Conservation (phyloP, 495 filamentous ascomycete genomes). For the Podospora pseudoanserina region DNA sequence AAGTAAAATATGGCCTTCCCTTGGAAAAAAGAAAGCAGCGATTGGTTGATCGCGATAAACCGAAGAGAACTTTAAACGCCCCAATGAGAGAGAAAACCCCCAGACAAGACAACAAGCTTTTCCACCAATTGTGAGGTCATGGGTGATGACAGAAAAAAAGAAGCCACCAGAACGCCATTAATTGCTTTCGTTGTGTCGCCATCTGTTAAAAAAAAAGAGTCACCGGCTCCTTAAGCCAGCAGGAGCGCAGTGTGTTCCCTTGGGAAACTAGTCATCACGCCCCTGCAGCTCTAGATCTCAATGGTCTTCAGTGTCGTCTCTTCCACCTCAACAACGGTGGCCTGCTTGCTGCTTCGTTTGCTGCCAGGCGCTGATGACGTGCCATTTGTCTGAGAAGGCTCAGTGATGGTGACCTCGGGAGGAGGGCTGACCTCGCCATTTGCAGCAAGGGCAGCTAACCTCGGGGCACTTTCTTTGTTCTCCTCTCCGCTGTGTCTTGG, state of each 20-base stretch:
- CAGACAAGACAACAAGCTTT: not conserved
- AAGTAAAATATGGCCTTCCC: not conserved
- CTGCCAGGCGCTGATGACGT: slow-evolving; percentile 24
- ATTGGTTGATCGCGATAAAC: not conserved
- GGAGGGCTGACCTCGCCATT: slow-evolving; percentile 30
- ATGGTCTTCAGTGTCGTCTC: slow-evolving; percentile 54
- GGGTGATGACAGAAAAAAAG: not conserved
- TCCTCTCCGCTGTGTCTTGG: slow-evolving; percentile 48
- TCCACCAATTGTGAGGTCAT: not conserved
- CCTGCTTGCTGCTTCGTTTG: slow-evolving; percentile 29
- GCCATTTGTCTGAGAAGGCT: slow-evolving; percentile 16
- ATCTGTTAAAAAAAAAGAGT: too few relatives aligned
- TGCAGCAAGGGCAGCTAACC: slow-evolving; percentile 29
- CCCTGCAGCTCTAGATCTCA: slow-evolving; percentile 43
- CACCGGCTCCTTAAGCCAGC: not conserved
- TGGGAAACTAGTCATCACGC: not conserved
- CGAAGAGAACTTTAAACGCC: not conserved
- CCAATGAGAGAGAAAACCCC: not conserved
- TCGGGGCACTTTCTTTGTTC: slow-evolving; percentile 35
- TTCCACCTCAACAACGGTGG: slow-evolving; percentile 33
- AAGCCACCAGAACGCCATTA: not conserved
- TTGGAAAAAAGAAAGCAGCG: not conserved
- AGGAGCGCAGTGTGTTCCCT: not conserved
- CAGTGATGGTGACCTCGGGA: slow-evolving; percentile 18
- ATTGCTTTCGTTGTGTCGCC: not conserved